Evolutionary conservation across 2,329 filamentous ascomycete genomes (phyloP), one percentile per base, ranked within the genome.

Genomic region (Tetracladium maxilliforme): DNA sequence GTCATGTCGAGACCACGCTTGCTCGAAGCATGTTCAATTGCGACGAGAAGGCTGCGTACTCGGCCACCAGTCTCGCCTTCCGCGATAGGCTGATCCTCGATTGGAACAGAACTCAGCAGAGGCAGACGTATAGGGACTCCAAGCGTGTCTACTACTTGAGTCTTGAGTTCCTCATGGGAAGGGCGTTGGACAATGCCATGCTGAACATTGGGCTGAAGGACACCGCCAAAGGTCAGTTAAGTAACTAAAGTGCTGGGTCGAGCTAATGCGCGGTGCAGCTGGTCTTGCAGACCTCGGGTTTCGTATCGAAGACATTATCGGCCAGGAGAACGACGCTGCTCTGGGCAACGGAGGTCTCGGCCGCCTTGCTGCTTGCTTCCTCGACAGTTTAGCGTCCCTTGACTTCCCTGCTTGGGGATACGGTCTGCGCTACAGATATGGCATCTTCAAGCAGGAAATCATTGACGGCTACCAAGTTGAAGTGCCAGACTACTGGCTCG

Each of bases 361-460:
- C 22, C 81, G 90, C 41, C 69, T 98, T 24, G 90, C 90, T 10
- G 90, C 90, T 19, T 98, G 90, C 56, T 93, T 95, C 63, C 70
- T 98, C 34, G 90, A 98, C 58, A 94, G 86, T 41, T 60, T 98
- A 45, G 90, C 90, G 14, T 87, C 84, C 8, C 65, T 98, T 41
- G 92, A 94, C 59, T 94, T 79, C 49, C 82, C 90, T 7, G 90
- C 90, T 12, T 98, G 90, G 90, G 90, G 90, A 18, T 98, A 98
- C 43, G 90, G 87, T 28, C 60, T 98, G 38, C 73, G 90, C 44
- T 98, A 98, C 60, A 68, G 84, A 49, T 95, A 95, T 48, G 81
- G 81, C 47, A 98, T 98, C 49, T 98, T 98, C 72, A 95, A 95
- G 61, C 90, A 98, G 59, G 90, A 95, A 58, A 95, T 98, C 41